A percentile compares a stretch with the other conserved stretches of the same genome.
phyloP scores from a whole-genome alignment of 2,329 filamentous ascomycete genomes.

The Pseudocercospora fuligena region DNA sequence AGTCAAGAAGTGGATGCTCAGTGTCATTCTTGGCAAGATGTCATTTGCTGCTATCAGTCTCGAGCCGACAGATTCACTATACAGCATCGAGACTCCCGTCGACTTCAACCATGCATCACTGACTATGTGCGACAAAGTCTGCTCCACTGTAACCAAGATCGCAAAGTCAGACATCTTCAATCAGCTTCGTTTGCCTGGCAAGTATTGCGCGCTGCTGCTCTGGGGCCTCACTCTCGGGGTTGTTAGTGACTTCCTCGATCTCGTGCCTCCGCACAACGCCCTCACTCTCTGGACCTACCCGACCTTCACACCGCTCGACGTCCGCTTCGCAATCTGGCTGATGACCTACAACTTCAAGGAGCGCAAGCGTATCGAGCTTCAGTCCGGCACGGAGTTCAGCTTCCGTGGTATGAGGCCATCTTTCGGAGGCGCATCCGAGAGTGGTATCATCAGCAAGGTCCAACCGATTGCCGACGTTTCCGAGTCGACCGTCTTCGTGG shows the following conservation, averaged over 20 bases:
- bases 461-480: slow-evolving; percentile 2
- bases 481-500: slow-evolving; percentile 24
- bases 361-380: slow-evolving; percentile 49
- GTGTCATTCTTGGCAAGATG: slow-evolving; percentile 67
- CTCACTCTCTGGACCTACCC: slow-evolving; percentile 70
- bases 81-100: slow-evolving; percentile 53
- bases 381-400: slow-evolving; percentile 35
- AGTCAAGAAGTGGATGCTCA: slow-evolving; percentile 59
- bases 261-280: slow-evolving; percentile 67
- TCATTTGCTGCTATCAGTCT: slow-evolving; percentile 69
- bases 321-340: slow-evolving; percentile 63
- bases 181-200: slow-evolving; percentile 40
- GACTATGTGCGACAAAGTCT: slow-evolving; percentile 24
- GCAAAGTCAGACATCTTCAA: slow-evolving; percentile 37
- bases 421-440: slow-evolving; percentile 36
- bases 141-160: slow-evolving; percentile 23
- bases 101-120: slow-evolving; percentile 29
- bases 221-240: slow-evolving; percentile 73
- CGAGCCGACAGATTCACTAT: slow-evolving; percentile 64
- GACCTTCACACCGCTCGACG: slow-evolving; percentile 68
- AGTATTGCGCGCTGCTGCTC: slow-evolving; percentile 59
- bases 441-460: slow-evolving; percentile 16
- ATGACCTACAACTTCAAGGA: slow-evolving; percentile 63
- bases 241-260: slow-evolving; percentile 69
- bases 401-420: slow-evolving; percentile 31